Conservation (phyloP, 305 asterid genomes). For the Rubia peregrina region DNA sequence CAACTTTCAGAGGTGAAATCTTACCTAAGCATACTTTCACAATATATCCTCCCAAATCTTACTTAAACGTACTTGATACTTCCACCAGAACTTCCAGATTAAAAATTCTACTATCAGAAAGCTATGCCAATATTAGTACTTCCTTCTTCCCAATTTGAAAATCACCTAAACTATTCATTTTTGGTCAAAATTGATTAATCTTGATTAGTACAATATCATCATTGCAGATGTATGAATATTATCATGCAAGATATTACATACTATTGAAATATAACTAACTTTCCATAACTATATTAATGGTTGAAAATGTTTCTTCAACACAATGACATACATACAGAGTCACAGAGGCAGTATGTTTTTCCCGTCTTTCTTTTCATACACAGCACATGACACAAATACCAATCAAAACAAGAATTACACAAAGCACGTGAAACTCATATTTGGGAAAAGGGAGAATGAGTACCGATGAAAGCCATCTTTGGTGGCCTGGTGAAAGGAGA, state of each 20-base stretch:
- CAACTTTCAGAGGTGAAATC: neutral
- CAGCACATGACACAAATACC: neutral
- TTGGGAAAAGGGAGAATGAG: neutral
- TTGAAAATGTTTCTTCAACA: neutral
- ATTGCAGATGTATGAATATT: too few species aligned
- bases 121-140: too few species aligned
- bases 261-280: too few species aligned
- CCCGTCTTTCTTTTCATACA: neutral
- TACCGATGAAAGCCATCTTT: constrained; percentile 75
- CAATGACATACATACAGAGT: neutral
- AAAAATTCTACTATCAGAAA: too few species aligned
- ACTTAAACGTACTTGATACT: too few species aligned
- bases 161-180: too few species aligned
- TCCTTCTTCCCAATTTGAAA: too few species aligned
- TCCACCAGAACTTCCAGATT: too few species aligned
- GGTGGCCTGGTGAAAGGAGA: constrained; percentile 63
- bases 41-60: neutral
- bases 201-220: too few species aligned
- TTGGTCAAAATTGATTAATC: too few species aligned
- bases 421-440: neutral
- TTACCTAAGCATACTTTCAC: neutral
- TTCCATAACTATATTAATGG: too few species aligned
- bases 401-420: neutral
- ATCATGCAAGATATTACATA: too few species aligned
- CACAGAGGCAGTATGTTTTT: neutral